Evolutionary conservation across 2,329 filamentous ascomycete genomes (phyloP).

Genomic region (Aspergillus latus): DNA sequence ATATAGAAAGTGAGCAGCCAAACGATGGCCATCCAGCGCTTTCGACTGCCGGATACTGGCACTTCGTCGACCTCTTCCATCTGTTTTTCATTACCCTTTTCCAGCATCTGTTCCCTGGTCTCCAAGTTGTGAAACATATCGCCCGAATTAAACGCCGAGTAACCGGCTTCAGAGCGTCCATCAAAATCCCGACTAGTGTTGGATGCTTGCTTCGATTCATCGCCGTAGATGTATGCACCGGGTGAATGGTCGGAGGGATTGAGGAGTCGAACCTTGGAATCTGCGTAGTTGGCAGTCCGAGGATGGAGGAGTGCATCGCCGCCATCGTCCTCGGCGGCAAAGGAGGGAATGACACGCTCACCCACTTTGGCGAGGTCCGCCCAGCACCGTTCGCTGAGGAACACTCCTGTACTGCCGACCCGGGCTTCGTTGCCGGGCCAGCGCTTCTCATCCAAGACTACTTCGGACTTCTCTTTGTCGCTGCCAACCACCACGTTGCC

Average conservation of each 20-base stretch:
- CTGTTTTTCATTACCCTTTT: constrained; percentile 88
- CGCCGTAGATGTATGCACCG: constrained; percentile 63
- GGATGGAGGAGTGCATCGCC: constrained; percentile 62
- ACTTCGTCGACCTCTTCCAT: constrained; percentile 88
- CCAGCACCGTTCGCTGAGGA: constrained; percentile 95
- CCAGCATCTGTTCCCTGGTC: constrained; percentile 88
- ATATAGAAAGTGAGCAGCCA: constrained; percentile 82
- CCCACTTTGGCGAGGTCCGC: constrained; percentile 77
- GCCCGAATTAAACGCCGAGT: constrained; percentile 83
- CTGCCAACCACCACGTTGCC: constrained; percentile 86
- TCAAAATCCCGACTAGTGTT: constrained; percentile 80
- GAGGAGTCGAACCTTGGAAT: constrained; percentile 59
- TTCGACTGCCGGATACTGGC: constrained; percentile 73
- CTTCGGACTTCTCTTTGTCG: constrained; percentile 86
- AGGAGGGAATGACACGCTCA: constrained; percentile 60
- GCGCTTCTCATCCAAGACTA: constrained; percentile 84
- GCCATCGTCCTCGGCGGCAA: constrained; percentile 58
- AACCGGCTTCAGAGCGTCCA: constrained; percentile 84
- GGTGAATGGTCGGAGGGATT: constrained; percentile 50
- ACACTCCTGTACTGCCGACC: constrained; percentile 88
- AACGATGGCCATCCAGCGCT: constrained; percentile 85
- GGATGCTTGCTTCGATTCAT: constrained; percentile 77
- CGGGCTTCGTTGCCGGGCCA: constrained; percentile 92
- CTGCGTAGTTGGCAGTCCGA: constrained; percentile 39
- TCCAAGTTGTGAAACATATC: constrained; percentile 99